Evolutionary conservation across 1,284 basidiomycete species (phyloP).

Genomic region (Pisolithus thermaeus): DNA sequence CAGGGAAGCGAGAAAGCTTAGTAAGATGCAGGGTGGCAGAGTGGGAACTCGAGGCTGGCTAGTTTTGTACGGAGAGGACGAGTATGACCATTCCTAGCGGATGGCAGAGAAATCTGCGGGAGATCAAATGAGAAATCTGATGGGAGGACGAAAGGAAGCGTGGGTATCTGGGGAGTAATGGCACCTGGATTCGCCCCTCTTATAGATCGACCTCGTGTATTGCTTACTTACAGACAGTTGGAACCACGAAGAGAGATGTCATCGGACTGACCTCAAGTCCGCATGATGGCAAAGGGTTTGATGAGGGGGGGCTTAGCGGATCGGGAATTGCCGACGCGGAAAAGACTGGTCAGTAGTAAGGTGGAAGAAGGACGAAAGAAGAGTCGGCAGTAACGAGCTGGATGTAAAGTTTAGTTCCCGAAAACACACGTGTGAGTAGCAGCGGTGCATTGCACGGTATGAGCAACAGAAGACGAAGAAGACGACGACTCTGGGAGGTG

Average conservation of each 20-base stretch:
- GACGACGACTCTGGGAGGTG: neutral
- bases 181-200: neutral
- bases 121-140: constrained; percentile 10
- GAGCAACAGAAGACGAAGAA: neutral
- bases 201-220: constrained; percentile 3
- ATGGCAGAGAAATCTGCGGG: neutral
- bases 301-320: neutral
- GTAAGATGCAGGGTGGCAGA: neutral
- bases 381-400: neutral
- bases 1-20: neutral
- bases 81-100: neutral
- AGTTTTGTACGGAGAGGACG: neutral
- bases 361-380: neutral
- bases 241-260: neutral
- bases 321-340: too few relatives aligned
- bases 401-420: constrained; percentile 2
- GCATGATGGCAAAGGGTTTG: neutral
- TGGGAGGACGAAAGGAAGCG: constrained; percentile 1
- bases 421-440: neutral
- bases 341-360: too few relatives aligned
- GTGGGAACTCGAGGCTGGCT: neutral
- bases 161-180: constrained; percentile 2
- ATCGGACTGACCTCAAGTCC: neutral
- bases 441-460: neutral
- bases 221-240: neutral